Evolutionary conservation across 1,139 yeast species (phyloP).

Genomic region (Scheffersomyces quercinus): DNA sequence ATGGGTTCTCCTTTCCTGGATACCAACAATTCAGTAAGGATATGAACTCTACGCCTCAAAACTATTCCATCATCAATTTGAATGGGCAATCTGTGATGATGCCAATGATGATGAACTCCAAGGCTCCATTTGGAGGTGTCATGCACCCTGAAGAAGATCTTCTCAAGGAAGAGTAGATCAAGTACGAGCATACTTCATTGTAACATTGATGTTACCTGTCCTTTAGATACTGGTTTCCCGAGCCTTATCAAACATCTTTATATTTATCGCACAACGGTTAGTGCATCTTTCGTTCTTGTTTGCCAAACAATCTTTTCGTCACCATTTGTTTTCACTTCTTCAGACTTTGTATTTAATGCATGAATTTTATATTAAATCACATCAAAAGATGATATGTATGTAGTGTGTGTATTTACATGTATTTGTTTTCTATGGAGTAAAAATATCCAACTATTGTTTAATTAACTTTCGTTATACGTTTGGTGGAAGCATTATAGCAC

Average conservation of each 20-base stretch:
- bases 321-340: too few relatives aligned
- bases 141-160: slow-evolving; percentile 4
- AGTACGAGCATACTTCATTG: background rate
- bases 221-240: background rate
- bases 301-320: too few relatives aligned
- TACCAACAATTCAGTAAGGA: slow-evolving; percentile 6
- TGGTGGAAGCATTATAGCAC: slow-evolving; percentile 72
- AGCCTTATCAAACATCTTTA: background rate
- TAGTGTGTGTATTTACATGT: too few relatives aligned
- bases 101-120: slow-evolving; percentile 10
- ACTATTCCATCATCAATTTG: slow-evolving; percentile 11
- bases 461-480: slow-evolving; percentile 38
- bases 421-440: too few relatives aligned
- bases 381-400: too few relatives aligned
- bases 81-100: slow-evolving; percentile 14
- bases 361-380: too few relatives aligned
- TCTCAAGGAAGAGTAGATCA: slow-evolving; percentile 5
- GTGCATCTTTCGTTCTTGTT: too few relatives aligned
- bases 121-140: slow-evolving; percentile 2
- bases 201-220: too few relatives aligned
- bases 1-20: slow-evolving; percentile 1
- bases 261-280: too few relatives aligned
- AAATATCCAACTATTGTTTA: too few relatives aligned
- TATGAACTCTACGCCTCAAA: slow-evolving; percentile 6
- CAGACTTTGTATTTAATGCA: too few relatives aligned